Evolutionary conservation across 108 stramenopile species (phyloP).

Genomic region (Nitzschia sp.): DNA sequence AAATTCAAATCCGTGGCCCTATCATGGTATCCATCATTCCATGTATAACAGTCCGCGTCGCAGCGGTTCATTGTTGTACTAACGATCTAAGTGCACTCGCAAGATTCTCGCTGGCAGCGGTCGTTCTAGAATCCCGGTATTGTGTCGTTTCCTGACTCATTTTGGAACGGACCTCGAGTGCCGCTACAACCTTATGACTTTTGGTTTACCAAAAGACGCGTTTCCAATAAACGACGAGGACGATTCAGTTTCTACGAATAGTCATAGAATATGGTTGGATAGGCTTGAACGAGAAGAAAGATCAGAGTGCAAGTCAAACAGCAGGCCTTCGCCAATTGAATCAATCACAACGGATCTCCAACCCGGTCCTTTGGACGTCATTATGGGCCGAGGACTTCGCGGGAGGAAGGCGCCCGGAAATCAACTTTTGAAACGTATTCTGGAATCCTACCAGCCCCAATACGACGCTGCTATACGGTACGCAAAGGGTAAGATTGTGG

Average conservation of each 20-base stretch:
- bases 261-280: no score
- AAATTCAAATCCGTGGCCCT: background rate
- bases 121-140: background rate
- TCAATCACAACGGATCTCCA: no score
- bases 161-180: constrained; percentile 3
- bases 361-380: background rate
- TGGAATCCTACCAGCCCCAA: background rate
- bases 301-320: no score
- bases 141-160: constrained; percentile 17
- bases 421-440: background rate
- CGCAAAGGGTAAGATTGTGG: background rate
- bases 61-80: constrained; percentile 13
- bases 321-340: no score
- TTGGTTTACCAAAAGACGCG: no score
- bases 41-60: background rate
- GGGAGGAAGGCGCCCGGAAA: constrained; percentile 1
- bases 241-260: no score
- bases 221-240: no score
- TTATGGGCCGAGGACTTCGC: background rate
- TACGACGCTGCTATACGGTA: background rate
- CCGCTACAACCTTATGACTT: constrained; percentile 13
- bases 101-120: background rate
- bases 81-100: background rate
- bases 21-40: background rate
- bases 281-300: no score